phyloP scores from a whole-genome alignment of 2,329 filamentous ascomycete species.

The Fonsecaea erecta region DNA sequence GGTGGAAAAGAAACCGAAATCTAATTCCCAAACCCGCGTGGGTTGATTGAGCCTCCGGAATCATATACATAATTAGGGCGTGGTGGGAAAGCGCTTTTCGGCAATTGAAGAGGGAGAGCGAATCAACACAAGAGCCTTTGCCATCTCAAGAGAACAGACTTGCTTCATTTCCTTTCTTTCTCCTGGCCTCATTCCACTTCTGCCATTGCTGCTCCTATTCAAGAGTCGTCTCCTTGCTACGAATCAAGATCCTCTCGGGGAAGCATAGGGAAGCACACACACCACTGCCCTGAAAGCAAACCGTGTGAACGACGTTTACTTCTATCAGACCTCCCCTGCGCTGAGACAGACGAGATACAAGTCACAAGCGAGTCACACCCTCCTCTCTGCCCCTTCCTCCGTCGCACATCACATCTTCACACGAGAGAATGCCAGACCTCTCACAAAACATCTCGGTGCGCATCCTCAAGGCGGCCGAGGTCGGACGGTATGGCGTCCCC shows the following conservation, averaged over 20 bases:
- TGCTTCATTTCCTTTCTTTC: background rate
- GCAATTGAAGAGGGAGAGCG: background rate
- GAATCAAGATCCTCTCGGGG: too few relatives aligned
- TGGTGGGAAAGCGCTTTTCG: background rate
- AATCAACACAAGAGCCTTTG: too few relatives aligned
- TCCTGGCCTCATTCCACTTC: too few relatives aligned
- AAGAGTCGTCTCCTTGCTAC: too few relatives aligned
- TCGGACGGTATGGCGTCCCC: constrained; percentile 34
- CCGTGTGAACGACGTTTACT: background rate
- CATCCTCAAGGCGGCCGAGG: constrained; percentile 41
- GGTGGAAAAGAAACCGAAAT: background rate
- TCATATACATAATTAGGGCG: background rate
- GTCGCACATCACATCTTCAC: background rate
- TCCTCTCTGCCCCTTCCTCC: background rate
- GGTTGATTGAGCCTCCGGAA: background rate
- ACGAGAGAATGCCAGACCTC: constrained; percentile 27
- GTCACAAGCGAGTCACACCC: background rate
- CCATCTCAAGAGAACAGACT: background rate
- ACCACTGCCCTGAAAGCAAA: background rate
- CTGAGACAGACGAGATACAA: background rate
- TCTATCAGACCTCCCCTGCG: background rate
- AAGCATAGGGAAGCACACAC: background rate
- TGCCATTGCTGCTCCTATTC: too few relatives aligned
- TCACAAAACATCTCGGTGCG: constrained; percentile 40
- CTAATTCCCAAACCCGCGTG: background rate